Evolutionary conservation across 345 rosid species (phyloP).

Genomic region (Dimocarpus longan): DNA sequence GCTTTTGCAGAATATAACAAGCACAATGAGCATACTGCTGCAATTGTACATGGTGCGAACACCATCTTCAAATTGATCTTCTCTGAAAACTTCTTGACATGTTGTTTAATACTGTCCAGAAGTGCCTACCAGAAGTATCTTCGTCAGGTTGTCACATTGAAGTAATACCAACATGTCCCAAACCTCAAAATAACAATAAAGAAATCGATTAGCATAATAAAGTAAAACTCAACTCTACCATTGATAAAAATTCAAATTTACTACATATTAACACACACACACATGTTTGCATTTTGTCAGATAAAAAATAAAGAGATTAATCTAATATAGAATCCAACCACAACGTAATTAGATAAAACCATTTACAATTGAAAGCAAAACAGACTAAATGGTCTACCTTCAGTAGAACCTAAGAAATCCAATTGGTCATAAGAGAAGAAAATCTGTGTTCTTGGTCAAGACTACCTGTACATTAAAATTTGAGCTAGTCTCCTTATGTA

Average conservation of each 20-base stretch:
- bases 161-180: background rate
- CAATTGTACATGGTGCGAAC: slow-evolving; percentile 32
- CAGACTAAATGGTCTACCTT: background rate
- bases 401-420: background rate
- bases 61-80: slow-evolving; percentile 22
- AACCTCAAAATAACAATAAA: background rate
- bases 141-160: no score
- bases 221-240: background rate
- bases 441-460: background rate
- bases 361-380: background rate
- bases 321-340: background rate
- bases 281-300: background rate
- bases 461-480: background rate
- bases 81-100: background rate
- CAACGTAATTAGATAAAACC: background rate
- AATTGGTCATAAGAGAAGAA: background rate
- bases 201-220: no score
- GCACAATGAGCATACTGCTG: slow-evolving; percentile 29
- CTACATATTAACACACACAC: background rate
- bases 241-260: background rate
- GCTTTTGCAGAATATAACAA: background rate
- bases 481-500: background rate
- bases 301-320: no score
- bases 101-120: slow-evolving; percentile 12
- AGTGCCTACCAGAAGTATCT: background rate